Base-by-base conservation (phyloP, 495 filamentous ascomycete species). In the Penicillium cinerascens region DNA sequence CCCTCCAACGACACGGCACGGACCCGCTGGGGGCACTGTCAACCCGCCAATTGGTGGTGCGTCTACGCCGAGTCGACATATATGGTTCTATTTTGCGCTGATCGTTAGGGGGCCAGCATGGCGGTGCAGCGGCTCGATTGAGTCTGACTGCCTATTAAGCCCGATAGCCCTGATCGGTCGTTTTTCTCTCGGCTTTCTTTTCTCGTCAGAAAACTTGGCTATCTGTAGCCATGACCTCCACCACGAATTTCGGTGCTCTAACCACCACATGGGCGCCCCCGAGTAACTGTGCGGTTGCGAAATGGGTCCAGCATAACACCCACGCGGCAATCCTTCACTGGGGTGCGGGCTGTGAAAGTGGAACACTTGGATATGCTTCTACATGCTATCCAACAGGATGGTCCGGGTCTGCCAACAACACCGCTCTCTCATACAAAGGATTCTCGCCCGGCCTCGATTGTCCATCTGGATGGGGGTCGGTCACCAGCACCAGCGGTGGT, bases 191-290 rank as follows among this genome's bases (percentile, higher is more conserved):
- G 17, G 21, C 43, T 17, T 11, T 11, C 16, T 11, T 8, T 4
- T 33, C 29, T n/a, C n/a, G n/a, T n/a, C n/a, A n/a, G n/a, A n/a
- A n/a, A n/a, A n/a, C n/a, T n/a, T n/a, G n/a, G n/a, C n/a, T n/a
- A n/a, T n/a, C n/a, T n/a, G n/a, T n/a, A n/a, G 27, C 15, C 1
- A 11, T 38, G 13, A 8, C 29, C 44, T 47, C 44, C 21, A 1
- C 16, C 2, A 37, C 33, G 44, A 26, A 58, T 46, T 56, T 56
- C 37, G 54, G 54, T 16, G 48, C 54, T 39, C 39, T 56, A 5
- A 56, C 48, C 8, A 56, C 44, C 22, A 43, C 42, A 3, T 56
- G 51, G 33, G 33, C 29, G 6, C 36, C 54, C 0, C 48, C 43
- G 13, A 13, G 37, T 1, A 39, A 39, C 21, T 56, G 54, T 44